Percentiles rank a stretch among this genome's conserved stretches.
Evolutionary conservation across 1,284 basidiomycete species (phyloP).

Genomic region (Sporisorium exsertum): DNA sequence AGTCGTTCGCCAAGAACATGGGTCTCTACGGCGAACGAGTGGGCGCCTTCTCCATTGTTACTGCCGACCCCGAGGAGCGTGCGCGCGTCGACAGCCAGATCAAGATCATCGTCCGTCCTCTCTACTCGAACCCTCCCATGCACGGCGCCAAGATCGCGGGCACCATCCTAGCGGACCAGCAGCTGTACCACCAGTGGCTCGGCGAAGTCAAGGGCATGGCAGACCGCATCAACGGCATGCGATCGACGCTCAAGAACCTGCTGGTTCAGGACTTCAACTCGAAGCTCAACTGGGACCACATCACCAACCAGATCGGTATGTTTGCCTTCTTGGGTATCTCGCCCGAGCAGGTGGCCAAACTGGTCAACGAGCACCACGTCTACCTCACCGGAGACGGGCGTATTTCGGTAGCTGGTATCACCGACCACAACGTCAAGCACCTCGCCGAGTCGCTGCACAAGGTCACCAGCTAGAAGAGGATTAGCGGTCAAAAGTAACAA

Average conservation of each 20-base stretch:
- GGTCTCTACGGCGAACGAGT: conserved; percentile 70
- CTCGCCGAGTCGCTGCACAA: conserved; percentile 66
- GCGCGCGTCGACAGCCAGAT: conserved; percentile 68
- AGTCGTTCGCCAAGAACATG: conserved; percentile 70
- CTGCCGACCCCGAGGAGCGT: conserved; percentile 64
- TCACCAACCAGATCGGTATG: conserved; percentile 70
- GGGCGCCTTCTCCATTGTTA: conserved; percentile 65
- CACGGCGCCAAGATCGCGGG: conserved; percentile 74
- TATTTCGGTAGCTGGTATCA: conserved; percentile 69
- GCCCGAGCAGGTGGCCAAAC: conserved; percentile 68
- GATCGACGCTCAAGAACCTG: conserved; percentile 64
- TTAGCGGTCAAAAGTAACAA: neutral
- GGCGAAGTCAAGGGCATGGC: conserved; percentile 70
- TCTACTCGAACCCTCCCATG: conserved; percentile 98
- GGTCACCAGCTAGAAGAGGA: conserved; percentile 48
- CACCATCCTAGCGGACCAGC: conserved; percentile 70
- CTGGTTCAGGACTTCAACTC: conserved; percentile 67
- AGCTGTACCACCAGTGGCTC: conserved; percentile 71
- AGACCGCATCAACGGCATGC: conserved; percentile 70
- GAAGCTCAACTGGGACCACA: conserved; percentile 70
- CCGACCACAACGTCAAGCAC: conserved; percentile 66
- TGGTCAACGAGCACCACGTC: conserved; percentile 68
- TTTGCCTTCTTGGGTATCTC: conserved; percentile 67
- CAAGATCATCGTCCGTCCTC: conserved; percentile 94
- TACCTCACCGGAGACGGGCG: conserved; percentile 70